Evolutionary conservation across 164 flowering plant species (phyloP).

Genomic region (Euptelea pleiosperma): DNA sequence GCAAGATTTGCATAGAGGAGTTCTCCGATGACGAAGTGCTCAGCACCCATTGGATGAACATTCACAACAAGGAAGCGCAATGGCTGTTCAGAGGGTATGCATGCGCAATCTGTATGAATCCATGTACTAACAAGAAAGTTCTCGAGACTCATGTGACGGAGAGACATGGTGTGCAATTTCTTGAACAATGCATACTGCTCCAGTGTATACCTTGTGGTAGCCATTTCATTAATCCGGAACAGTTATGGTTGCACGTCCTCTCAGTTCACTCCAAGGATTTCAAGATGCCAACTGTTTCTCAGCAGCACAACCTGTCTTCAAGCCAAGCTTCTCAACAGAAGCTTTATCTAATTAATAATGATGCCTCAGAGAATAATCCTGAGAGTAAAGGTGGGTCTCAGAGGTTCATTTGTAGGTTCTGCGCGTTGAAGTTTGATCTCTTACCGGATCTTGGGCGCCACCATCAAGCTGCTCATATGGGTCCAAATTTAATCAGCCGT

Average conservation of each 20-base stretch:
- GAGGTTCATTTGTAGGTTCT: conserved; percentile 66
- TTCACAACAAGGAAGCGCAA: conserved; percentile 83
- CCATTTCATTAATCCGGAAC: conserved; percentile 66
- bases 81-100: conserved; percentile 91
- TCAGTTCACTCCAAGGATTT: conserved; percentile 57
- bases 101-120: conserved; percentile 86
- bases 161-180: conserved; percentile 66
- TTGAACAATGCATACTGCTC: conserved; percentile 68
- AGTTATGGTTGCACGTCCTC: conserved; percentile 83
- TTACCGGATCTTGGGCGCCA: conserved; percentile 98
- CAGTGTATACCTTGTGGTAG: conserved; percentile 87
- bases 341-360: conserved; percentile 29
- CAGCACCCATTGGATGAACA: conserved; percentile 76
- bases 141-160: conserved; percentile 81
- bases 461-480: conserved; percentile 98
- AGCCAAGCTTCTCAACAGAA: conserved; percentile 27
- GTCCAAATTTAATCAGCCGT: conserved; percentile 34
- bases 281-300: conserved; percentile 35
- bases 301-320: conserved; percentile 20
- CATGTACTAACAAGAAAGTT: conserved; percentile 82
- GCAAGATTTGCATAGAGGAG: conserved; percentile 72
- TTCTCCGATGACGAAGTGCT: conserved; percentile 62
- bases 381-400: conserved; percentile 35
- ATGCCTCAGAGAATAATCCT: conserved; percentile 28
- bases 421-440: conserved; percentile 90